phyloP scores from a whole-genome alignment of 2,329 filamentous ascomycete genomes.

The Botrytis elliptica region DNA sequence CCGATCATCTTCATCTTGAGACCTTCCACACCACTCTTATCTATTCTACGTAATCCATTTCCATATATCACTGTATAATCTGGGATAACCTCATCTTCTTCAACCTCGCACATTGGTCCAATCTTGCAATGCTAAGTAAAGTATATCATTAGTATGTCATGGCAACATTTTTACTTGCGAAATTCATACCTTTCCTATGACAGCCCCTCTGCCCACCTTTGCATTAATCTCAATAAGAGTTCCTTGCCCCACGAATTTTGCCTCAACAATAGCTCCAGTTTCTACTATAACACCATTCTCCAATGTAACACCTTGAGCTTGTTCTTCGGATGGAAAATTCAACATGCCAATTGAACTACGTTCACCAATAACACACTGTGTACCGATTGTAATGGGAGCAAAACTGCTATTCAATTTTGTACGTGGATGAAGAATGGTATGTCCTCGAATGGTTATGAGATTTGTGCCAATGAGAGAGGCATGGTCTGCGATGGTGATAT shows the following conservation, averaged over 20 bases:
- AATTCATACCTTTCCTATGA: conserved; percentile 58
- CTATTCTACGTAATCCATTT: conserved; percentile 56
- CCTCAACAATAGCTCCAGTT: conserved; percentile 58
- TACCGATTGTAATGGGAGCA: conserved; percentile 77
- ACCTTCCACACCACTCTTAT: conserved; percentile 61
- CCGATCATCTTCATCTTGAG: conserved; percentile 62
- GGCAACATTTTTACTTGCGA: not conserved
- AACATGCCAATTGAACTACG: conserved; percentile 54
- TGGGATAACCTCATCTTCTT: conserved; percentile 56
- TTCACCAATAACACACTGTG: conserved; percentile 80
- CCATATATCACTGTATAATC: conserved; percentile 72
- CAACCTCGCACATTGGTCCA: conserved; percentile 60
- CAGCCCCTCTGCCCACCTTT: conserved; percentile 58
- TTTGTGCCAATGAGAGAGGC: conserved; percentile 68
- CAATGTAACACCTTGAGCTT: conserved; percentile 46
- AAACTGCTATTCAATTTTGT: conserved; percentile 73
- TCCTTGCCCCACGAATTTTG: conserved; percentile 49
- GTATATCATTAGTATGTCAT: conserved; percentile 19
- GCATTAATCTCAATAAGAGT: conserved; percentile 62
- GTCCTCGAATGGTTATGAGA: conserved; percentile 73
- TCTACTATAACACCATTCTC: conserved; percentile 63
- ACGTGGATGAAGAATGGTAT: conserved; percentile 84
- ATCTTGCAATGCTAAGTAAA: conserved; percentile 63
- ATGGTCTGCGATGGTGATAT: conserved; percentile 60
- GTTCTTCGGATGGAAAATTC: conserved; percentile 33